Conservation (phyloP, 2,329 filamentous ascomycete species). For the Chaetothyriales sp. region DNA sequence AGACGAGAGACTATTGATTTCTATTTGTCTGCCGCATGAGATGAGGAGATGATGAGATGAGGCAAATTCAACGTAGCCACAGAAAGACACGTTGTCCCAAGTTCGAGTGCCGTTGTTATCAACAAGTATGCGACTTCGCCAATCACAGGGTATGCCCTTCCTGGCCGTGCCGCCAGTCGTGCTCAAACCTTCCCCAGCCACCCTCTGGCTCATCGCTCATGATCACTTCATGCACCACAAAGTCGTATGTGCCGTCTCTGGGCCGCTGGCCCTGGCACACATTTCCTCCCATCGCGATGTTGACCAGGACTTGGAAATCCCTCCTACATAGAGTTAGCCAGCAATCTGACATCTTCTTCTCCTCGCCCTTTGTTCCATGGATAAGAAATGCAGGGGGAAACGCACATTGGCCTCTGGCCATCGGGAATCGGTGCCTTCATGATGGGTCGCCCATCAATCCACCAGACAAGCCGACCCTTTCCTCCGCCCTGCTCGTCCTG, state of each 20-base stretch:
- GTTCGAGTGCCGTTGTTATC: no score
- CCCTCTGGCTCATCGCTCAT: constrained; percentile 15
- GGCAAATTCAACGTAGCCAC: no score
- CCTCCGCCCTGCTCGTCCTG: constrained; percentile 5
- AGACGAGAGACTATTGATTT: no score
- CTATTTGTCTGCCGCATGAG: no score
- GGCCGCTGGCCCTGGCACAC: constrained; percentile 16
- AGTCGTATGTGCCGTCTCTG: constrained; percentile 13
- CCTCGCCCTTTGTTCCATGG: no score
- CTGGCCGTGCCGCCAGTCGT: constrained; percentile 8
- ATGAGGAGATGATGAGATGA: no score
- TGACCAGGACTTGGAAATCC: constrained; percentile 15
- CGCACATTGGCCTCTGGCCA: constrained; percentile 11
- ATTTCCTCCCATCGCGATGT: constrained; percentile 19
- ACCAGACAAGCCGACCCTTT: constrained; percentile 13
- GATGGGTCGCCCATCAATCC: constrained; percentile 16
- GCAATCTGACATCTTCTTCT: background rate
- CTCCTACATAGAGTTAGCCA: background rate
- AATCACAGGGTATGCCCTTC: constrained; percentile 5
- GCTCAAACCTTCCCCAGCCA: constrained; percentile 15
- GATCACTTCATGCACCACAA: constrained; percentile 15
- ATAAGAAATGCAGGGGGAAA: background rate
- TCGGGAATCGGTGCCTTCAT: constrained; percentile 16
- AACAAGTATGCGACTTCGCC: no score
- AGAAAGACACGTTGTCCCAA: no score